Evolutionary conservation across 768 basidiomycete genomes (phyloP).

Genomic region (Podaxis sp.): DNA sequence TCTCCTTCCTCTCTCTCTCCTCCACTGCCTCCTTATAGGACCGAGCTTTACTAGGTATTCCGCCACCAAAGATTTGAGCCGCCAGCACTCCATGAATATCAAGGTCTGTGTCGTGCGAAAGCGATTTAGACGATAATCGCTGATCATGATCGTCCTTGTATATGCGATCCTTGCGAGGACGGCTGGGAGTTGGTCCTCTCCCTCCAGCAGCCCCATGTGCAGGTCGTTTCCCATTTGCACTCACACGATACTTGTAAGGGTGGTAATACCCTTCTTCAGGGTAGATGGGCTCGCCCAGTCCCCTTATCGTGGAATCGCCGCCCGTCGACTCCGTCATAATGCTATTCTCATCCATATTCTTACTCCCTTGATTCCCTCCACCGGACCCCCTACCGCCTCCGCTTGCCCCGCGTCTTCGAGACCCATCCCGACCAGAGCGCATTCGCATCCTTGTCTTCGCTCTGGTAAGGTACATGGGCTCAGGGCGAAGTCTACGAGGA

Average conservation of each 20-base stretch:
- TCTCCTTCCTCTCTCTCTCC: constrained; percentile 19
- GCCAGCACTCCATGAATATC: not conserved
- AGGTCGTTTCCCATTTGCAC: not conserved
- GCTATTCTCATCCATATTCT: not conserved
- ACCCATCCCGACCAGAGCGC: not conserved
- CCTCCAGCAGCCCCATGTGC: not conserved
- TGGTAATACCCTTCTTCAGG: too few species aligned
- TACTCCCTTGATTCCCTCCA: not conserved
- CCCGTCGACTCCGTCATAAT: not conserved
- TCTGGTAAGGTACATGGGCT: constrained; percentile 5
- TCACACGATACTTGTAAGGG: not conserved
- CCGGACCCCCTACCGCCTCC: not conserved
- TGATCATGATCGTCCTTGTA: not conserved
- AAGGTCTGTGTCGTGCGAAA: not conserved
- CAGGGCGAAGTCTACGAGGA: not conserved
- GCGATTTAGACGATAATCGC: not conserved
- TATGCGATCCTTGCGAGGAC: not conserved
- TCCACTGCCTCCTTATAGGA: constrained; percentile 1
- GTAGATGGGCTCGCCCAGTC: not conserved
- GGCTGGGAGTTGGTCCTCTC: not conserved
- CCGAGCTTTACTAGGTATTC: not conserved
- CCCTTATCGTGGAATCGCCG: not conserved
- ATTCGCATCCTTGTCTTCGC: not conserved
- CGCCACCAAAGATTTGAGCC: constrained; percentile 2
- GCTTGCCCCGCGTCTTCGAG: not conserved